Base-by-base conservation (phyloP, 768 basidiomycete species). In the Suillus weaverae region DNA sequence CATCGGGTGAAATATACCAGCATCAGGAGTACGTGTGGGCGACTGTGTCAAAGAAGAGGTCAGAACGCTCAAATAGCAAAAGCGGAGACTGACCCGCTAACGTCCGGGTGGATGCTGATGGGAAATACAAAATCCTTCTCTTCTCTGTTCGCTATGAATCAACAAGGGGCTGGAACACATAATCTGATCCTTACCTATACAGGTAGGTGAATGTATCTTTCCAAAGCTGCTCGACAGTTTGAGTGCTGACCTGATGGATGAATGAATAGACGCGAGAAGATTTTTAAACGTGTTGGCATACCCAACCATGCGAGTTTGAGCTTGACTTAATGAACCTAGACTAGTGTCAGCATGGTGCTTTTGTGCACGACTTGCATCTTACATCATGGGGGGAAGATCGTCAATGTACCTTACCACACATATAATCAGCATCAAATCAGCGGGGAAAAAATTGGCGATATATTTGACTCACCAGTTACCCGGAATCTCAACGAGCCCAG, bases 101-200 rank as follows among this genome's bases (percentile, higher is more conserved):
- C 89, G 69, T 92, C 90, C 2, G 91, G 90, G 69, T 92, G 91
- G 50, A 93, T 89, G 2, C 90, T 91, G 64, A 92, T 84, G 0
- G 89, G 89, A 69, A 90, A 89, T 32, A 88, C 81, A 65, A 89
- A 88, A 72, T 85, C 82, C 66, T 85, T 82, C 73, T 88, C 85
- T 66, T 87, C 86, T 50, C 86, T 85, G 63, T 32, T 46, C 67
- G 43, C 39, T 7, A 13, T 13, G 3, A 30, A 32, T 59, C 16
- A 59, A 59, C 38, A 35, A 13, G 51, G 30, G 13, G 41, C 22
- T 39, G 50, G 35, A 60, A 16, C 11, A 9, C 11, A 22, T 22
- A 16, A 41, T 7, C 26, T 30, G 6, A 10, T 46, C 51, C 70
- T 38, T 67, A 85, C 86, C 84, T 77, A 73, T 90, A 90, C 56